phyloP scores from a whole-genome alignment of 192 early-diverging fungal species.

The Umbelopsis isabellina region DNA sequence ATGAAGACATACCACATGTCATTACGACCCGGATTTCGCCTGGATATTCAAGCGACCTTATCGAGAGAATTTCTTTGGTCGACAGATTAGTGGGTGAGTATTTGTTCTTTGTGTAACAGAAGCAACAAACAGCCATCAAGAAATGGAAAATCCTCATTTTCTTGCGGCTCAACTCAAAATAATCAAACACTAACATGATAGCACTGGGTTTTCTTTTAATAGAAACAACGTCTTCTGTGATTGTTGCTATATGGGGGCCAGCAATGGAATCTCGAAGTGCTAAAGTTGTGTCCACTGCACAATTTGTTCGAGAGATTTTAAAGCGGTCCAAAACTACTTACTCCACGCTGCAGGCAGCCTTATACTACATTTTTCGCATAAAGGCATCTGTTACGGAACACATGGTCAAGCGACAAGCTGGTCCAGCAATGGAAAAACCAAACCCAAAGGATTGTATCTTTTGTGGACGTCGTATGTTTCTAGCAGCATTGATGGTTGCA shows the following conservation, averaged over 20 bases:
- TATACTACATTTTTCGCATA: constrained; percentile 67
- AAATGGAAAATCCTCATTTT: no score
- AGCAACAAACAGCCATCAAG: not conserved
- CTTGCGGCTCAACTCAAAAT: no score
- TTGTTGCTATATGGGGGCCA: constrained; percentile 31
- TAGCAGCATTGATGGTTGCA: constrained; percentile 83
- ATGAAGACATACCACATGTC: not conserved
- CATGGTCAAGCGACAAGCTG: not conserved
- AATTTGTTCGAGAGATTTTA: constrained; percentile 71
- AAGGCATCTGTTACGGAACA: constrained; percentile 21
- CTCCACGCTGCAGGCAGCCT: constrained; percentile 69
- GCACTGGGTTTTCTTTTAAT: not conserved
- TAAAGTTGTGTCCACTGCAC: constrained; percentile 50
- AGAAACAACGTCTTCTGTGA: constrained; percentile 20
- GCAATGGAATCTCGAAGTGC: constrained; percentile 10
- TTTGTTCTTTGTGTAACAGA: constrained; percentile 13
- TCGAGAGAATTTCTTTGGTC: constrained; percentile 8
- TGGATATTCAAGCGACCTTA: not conserved
- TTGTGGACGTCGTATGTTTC: constrained; percentile 83
- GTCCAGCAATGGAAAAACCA: not conserved
- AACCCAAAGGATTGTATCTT: constrained; percentile 40
- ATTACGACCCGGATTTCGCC: not conserved
- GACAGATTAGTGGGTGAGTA: constrained; percentile 9
- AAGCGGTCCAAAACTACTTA: constrained; percentile 67
- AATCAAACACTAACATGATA: not conserved